These are phyloP conservation scores for Saccharomycopsis crataegensis DNA, from an alignment of 1,139 yeast species.

Conservation along the genomic window DNA sequence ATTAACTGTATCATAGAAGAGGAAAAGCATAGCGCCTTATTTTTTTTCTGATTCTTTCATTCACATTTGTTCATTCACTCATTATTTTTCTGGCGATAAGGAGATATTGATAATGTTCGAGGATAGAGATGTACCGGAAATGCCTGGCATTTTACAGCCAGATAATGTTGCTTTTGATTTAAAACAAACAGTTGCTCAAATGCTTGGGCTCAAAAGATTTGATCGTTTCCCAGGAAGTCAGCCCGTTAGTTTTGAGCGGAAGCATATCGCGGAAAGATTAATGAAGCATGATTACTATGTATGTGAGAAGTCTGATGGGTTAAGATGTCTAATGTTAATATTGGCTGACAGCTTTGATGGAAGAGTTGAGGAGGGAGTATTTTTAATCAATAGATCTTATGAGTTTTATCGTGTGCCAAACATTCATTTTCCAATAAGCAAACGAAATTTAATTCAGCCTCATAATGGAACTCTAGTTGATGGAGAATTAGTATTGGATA, in stretches of 20 bases:
- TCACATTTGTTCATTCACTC: not conserved
- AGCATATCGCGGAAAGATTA: slow-evolving; percentile 60
- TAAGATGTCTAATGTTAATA: slow-evolving; percentile 67
- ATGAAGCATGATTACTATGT: slow-evolving; percentile 69
- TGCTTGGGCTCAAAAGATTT: slow-evolving; percentile 47
- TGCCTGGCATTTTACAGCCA: slow-evolving; percentile 77
- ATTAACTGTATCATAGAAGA: no score
- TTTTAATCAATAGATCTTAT: slow-evolving; percentile 76
- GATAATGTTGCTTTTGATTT: slow-evolving; percentile 63
- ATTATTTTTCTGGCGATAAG: not conserved
- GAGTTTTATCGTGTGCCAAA: slow-evolving; percentile 77
- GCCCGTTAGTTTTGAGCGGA: slow-evolving; percentile 82
- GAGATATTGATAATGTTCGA: slow-evolving; percentile 23
- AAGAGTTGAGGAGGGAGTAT: slow-evolving; percentile 70
- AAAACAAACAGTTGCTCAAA: slow-evolving; percentile 59
- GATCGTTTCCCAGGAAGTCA: slow-evolving; percentile 78
- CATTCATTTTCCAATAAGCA: slow-evolving; percentile 71
- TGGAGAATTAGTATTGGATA: slow-evolving; percentile 74
- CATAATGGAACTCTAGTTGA: slow-evolving; percentile 88
- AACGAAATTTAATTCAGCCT: slow-evolving; percentile 47
- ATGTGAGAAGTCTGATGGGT: slow-evolving; percentile 94
- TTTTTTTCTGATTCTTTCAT: not conserved
- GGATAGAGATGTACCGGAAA: slow-evolving; percentile 65
- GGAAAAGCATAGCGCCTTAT: not conserved
- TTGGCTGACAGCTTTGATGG: slow-evolving; percentile 46